These are phyloP conservation scores for Zymoseptoria pseudotritici DNA, from an alignment of 2,329 filamentous ascomycete species.

Conservation along the genomic window DNA sequence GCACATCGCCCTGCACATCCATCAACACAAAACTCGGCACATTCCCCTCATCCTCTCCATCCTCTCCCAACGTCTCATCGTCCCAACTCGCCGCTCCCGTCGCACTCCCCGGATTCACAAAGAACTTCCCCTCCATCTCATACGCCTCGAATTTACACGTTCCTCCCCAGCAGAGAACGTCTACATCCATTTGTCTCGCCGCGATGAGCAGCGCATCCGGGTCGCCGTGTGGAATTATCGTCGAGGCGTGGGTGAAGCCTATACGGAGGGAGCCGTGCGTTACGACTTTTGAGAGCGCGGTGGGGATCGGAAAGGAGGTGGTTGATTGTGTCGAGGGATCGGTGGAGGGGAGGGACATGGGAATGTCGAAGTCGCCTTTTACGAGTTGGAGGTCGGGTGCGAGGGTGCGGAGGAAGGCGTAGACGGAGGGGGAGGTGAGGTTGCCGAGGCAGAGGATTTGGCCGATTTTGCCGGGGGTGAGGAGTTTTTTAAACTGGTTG, in stretches of 20 bases:
- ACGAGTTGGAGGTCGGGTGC: slow-evolving; percentile 60
- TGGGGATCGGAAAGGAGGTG: slow-evolving; percentile 27
- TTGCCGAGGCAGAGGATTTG: slow-evolving; percentile 54
- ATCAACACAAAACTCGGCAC: slow-evolving; percentile 92
- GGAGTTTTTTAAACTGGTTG: slow-evolving; percentile 46
- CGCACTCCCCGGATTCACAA: slow-evolving; percentile 61
- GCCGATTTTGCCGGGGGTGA: slow-evolving; percentile 52
- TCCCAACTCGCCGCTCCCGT: slow-evolving; percentile 58
- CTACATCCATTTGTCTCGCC: slow-evolving; percentile 64
- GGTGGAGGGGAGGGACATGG: slow-evolving; percentile 48
- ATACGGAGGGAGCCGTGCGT: slow-evolving; percentile 62
- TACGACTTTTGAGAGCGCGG: slow-evolving; percentile 59
- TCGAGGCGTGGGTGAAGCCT: slow-evolving; percentile 64
- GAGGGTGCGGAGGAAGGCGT: slow-evolving; percentile 49
- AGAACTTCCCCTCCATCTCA: slow-evolving; percentile 65
- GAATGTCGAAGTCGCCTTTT: slow-evolving; percentile 63
- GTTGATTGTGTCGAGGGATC: slow-evolving; percentile 11
- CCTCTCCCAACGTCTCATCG: slow-evolving; percentile 30
- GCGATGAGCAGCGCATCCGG: slow-evolving; percentile 60
- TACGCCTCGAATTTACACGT: slow-evolving; percentile 65
- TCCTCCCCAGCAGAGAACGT: slow-evolving; percentile 61
- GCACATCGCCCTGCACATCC: slow-evolving; percentile 96
- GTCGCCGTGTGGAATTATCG: slow-evolving; percentile 62
- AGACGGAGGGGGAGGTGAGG: slow-evolving; percentile 50
- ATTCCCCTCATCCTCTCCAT: slow-evolving; percentile 54